phyloP scores from a whole-genome alignment of 2,329 filamentous ascomycete species.

The Bimuria novae-zelandiae region DNA sequence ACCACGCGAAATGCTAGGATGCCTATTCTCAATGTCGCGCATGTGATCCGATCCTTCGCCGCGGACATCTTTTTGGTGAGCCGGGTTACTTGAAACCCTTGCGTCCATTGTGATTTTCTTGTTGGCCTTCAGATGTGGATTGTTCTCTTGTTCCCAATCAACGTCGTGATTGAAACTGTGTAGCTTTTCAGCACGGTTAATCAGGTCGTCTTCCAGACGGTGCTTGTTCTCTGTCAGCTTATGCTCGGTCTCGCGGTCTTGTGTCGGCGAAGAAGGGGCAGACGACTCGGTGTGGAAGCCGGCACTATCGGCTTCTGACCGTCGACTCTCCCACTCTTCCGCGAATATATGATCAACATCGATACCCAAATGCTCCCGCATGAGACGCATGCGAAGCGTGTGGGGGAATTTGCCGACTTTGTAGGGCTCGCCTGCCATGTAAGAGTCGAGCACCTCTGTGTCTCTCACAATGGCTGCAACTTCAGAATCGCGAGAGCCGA shows the following conservation, averaged over 20 bases:
- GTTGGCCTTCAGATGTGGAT: slow-evolving; percentile 60
- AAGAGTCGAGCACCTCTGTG: slow-evolving; percentile 88
- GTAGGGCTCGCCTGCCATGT: slow-evolving; percentile 88
- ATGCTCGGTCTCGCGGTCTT: slow-evolving; percentile 44
- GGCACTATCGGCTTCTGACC: slow-evolving; percentile 69
- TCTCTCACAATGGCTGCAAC: slow-evolving; percentile 88
- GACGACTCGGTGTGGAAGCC: slow-evolving; percentile 51
- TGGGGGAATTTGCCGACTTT: slow-evolving; percentile 91
- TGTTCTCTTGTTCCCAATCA: slow-evolving; percentile 63
- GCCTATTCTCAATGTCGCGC: slow-evolving; percentile 54
- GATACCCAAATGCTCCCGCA: slow-evolving; percentile 95
- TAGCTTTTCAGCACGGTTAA: slow-evolving; percentile 60
- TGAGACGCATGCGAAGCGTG: slow-evolving; percentile 86
- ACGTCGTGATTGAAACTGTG: slow-evolving; percentile 79
- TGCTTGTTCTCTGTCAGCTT: slow-evolving; percentile 47
- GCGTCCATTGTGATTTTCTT: slow-evolving; percentile 62
- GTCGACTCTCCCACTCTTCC: slow-evolving; percentile 41
- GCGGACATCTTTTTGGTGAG: slow-evolving; percentile 75
- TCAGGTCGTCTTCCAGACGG: slow-evolving; percentile 60
- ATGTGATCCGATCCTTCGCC: slow-evolving; percentile 79
- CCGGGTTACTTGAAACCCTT: slow-evolving; percentile 63
- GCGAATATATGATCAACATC: slow-evolving; percentile 81
- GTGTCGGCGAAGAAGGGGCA: slow-evolving; percentile 37
- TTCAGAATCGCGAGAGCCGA: slow-evolving; percentile 90
- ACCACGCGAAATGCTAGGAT: slow-evolving; percentile 63